Percentiles rank a stretch among this genome's conserved stretches.
Conservation (phyloP, 2,329 filamentous ascomycete species). For the Xylaria sp. region DNA sequence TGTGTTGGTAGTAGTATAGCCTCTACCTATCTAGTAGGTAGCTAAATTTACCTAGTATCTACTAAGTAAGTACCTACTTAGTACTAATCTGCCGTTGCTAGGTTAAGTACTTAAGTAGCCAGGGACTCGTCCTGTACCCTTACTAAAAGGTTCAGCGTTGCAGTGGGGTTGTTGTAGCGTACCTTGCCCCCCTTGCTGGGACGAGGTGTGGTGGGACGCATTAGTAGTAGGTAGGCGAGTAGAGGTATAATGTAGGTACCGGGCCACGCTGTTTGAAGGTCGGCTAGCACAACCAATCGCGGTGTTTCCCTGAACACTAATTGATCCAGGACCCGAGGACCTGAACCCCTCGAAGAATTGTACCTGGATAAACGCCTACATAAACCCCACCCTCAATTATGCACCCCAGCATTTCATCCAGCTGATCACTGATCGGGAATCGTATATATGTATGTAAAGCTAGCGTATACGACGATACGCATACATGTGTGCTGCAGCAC, state of each 20-base stretch:
- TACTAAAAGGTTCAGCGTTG: neutral
- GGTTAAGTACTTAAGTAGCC: no score
- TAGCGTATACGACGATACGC: neutral
- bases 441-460: neutral
- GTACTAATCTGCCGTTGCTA: neutral
- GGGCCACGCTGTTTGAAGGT: neutral
- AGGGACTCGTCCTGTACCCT: neutral
- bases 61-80: no score
- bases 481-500: conserved; percentile 3
- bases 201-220: neutral
- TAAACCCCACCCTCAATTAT: conserved; percentile 21
- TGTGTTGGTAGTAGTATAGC: no score
- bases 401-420: conserved; percentile 31
- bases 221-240: neutral
- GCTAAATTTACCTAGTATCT: neutral
- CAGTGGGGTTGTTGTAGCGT: neutral
- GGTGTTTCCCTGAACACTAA: conserved; percentile 8
- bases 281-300: conserved; percentile 16
- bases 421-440: conserved; percentile 13
- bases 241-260: conserved; percentile 5
- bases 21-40: neutral
- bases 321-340: conserved; percentile 4
- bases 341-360: neutral
- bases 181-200: neutral
- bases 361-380: conserved; percentile 10